These are phyloP conservation scores for Rasamsonia emersonii DNA, from an alignment of 2,329 filamentous ascomycete species.

Conservation along the genomic window DNA sequence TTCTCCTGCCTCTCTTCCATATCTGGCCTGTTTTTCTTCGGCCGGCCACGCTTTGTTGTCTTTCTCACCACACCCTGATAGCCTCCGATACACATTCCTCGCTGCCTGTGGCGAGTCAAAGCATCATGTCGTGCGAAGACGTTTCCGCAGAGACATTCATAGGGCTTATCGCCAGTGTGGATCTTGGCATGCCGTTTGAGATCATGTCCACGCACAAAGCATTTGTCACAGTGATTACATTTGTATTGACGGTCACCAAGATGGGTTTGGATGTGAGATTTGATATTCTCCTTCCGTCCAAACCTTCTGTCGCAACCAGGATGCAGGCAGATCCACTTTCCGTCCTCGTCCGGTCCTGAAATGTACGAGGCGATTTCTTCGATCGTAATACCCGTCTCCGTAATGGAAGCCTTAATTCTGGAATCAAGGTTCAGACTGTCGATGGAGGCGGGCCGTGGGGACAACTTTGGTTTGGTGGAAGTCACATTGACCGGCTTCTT, in stretches of 20 bases:
- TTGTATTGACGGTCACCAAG: slow-evolving; percentile 92
- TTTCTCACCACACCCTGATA: slow-evolving; percentile 72
- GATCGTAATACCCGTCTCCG: slow-evolving; percentile 74
- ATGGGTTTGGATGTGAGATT: slow-evolving; percentile 95
- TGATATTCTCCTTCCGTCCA: slow-evolving; percentile 97
- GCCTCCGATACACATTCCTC: slow-evolving; percentile 92
- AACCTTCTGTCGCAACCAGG: slow-evolving; percentile 80
- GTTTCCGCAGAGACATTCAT: slow-evolving; percentile 88
- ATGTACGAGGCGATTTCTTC: slow-evolving; percentile 77
- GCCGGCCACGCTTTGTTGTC: slow-evolving; percentile 57
- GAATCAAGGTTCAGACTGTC: slow-evolving; percentile 44
- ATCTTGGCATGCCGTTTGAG: slow-evolving; percentile 97
- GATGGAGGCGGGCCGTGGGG: slow-evolving; percentile 37
- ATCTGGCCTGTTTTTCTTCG: slow-evolving; percentile 54
- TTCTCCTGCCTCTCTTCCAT: slow-evolving; percentile 51
- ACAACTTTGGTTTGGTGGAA: slow-evolving; percentile 26
- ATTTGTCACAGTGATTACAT: slow-evolving; percentile 87
- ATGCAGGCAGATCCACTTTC: slow-evolving; percentile 70
- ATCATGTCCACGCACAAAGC: slow-evolving; percentile 94
- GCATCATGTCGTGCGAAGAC: slow-evolving; percentile 93
- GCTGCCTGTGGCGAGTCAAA: slow-evolving; percentile 83
- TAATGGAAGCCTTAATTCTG: slow-evolving; percentile 53
- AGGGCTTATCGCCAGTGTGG: slow-evolving; percentile 90
- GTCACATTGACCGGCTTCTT: slow-evolving; percentile 13
- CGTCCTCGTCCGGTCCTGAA: slow-evolving; percentile 62